Conservation (phyloP, 1,284 basidiomycete genomes). For the Melampsora americana region DNA sequence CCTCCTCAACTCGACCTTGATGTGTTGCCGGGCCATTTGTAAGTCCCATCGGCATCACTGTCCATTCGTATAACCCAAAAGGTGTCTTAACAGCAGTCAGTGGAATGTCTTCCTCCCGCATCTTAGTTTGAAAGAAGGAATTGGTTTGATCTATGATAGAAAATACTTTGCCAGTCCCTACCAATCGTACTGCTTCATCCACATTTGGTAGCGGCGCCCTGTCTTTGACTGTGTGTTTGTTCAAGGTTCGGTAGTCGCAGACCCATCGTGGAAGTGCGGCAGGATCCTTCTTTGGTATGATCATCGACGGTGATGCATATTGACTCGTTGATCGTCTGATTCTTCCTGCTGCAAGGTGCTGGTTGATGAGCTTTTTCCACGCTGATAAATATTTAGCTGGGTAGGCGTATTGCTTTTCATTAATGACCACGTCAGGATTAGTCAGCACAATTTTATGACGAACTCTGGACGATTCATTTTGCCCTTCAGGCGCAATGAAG, state of each 20-base stretch:
- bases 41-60: slow-evolving; percentile 57
- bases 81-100: slow-evolving; percentile 57
- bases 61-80: slow-evolving; percentile 57
- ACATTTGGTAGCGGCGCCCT: too few species aligned
- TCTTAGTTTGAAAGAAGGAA: slow-evolving; percentile 56
- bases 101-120: slow-evolving; percentile 55
- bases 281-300: slow-evolving; percentile 45
- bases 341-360: too few species aligned
- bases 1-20: slow-evolving; percentile 44
- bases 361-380: too few species aligned
- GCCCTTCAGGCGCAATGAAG: too few species aligned
- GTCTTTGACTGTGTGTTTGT: too few species aligned
- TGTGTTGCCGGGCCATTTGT: slow-evolving; percentile 56
- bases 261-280: slow-evolving; percentile 45
- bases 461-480: too few species aligned
- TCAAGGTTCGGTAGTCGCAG: slow-evolving; percentile 21
- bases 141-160: slow-evolving; percentile 57
- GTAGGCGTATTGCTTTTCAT: too few species aligned
- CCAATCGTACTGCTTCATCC: too few species aligned
- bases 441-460: too few species aligned
- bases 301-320: slow-evolving; percentile 10
- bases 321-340: not conserved
- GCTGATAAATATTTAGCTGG: too few species aligned
- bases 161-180: too few species aligned
- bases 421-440: too few species aligned